Evolutionary conservation across 2,329 filamentous ascomycete genomes (phyloP).

Genomic region (Incumbomyces delicatus): DNA sequence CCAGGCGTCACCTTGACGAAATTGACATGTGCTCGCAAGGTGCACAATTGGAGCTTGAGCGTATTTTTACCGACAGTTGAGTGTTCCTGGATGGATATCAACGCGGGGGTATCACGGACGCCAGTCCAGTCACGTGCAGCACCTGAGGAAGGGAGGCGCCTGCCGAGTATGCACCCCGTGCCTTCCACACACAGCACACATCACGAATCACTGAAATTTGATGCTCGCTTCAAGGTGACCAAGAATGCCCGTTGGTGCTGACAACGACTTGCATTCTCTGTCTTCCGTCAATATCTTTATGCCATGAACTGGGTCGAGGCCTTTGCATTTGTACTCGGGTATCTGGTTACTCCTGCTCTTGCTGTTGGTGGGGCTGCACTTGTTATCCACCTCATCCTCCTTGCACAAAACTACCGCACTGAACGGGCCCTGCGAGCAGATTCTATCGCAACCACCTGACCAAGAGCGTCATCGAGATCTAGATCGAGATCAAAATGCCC

Average conservation of each 20-base stretch:
- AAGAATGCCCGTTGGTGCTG: not conserved
- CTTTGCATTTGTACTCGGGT: constrained; percentile 6
- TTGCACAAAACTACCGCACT: constrained; percentile 2
- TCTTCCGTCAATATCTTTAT: not conserved
- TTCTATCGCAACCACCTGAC: not conserved
- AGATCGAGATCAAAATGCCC: not conserved
- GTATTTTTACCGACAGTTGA: too few species aligned
- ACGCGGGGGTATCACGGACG: too few species aligned
- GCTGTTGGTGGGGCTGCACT: constrained; percentile 4
- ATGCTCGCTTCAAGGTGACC: too few species aligned
- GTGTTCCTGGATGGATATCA: too few species aligned
- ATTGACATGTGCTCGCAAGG: too few species aligned
- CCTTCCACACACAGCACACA: too few species aligned
- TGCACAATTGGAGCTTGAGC: too few species aligned
- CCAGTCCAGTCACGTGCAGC: too few species aligned
- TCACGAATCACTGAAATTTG: too few species aligned
- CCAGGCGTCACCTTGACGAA: too few species aligned
- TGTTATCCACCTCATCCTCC: constrained; percentile 3
- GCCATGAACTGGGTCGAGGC: constrained; percentile 1
- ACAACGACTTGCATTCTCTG: constrained; percentile 3
- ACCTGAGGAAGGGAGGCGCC: too few species aligned
- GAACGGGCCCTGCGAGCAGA: constrained; percentile 1
- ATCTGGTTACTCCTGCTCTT: constrained; percentile 6
- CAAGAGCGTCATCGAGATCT: not conserved
- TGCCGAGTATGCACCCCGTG: too few species aligned